These are phyloP conservation scores for Rhizopus arrhizus DNA, from an alignment of 371 early-diverging fungal genomes.

Conservation along the genomic window DNA sequence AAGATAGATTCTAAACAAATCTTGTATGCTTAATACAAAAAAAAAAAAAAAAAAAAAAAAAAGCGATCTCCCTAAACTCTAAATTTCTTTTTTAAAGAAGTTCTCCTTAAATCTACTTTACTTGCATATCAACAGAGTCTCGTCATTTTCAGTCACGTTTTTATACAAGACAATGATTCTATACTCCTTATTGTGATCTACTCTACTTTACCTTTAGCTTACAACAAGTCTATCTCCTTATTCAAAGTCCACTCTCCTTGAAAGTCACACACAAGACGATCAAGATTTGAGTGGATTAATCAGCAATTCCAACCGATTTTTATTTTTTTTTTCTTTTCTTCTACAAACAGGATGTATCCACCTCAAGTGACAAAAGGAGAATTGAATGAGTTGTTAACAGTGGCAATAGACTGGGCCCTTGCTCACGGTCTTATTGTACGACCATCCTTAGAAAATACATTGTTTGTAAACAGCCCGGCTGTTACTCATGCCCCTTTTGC, in stretches of 20 bases:
- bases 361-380: constrained; percentile 17
- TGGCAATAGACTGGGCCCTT: constrained; percentile 80
- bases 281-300: constrained; percentile 12
- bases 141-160: background rate
- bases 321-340: constrained; percentile 8
- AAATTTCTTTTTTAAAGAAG: background rate
- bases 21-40: constrained; percentile 8
- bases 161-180: background rate
- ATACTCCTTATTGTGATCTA: background rate
- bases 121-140: background rate
- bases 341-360: constrained; percentile 28
- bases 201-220: background rate
- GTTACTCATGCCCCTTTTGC: constrained; percentile 86
- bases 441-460: constrained; percentile 44
- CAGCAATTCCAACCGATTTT: constrained; percentile 16
- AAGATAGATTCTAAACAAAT: constrained; percentile 48
- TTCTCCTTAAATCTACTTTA: constrained; percentile 6
- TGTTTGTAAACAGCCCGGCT: constrained; percentile 41
- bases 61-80: constrained; percentile 10
- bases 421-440: constrained; percentile 81
- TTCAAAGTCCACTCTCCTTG: background rate
- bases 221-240: background rate
- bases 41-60: constrained; percentile 8
- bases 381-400: constrained; percentile 36
- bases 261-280: background rate